A percentile compares a stretch with the other conserved stretches of the same genome.
phyloP scores from a whole-genome alignment of 495 filamentous ascomycete species.

The Penicillium goetzii region DNA sequence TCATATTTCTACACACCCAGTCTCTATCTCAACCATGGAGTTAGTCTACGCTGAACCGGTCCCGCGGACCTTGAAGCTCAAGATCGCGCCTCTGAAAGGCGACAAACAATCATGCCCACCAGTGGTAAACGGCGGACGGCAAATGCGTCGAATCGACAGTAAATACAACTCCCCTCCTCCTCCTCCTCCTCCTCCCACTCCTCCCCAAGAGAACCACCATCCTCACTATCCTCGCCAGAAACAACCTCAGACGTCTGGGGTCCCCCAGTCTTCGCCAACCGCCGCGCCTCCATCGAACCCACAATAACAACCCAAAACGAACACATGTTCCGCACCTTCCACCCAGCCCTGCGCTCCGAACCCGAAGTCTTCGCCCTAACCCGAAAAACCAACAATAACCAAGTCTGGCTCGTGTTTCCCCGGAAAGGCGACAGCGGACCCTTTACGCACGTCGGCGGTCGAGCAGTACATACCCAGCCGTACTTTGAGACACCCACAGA shows the following conservation, averaged over 20 bases:
- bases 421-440: background rate
- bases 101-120: conserved; percentile 5
- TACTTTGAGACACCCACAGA: conserved; percentile 9
- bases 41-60: background rate
- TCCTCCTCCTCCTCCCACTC: too few relatives aligned
- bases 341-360: conserved; percentile 7
- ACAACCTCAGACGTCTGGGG: conserved; percentile 8
- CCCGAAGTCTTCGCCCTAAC: conserved; percentile 9
- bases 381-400: background rate
- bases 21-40: background rate
- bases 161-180: background rate
- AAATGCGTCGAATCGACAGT: conserved; percentile 10
- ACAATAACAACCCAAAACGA: conserved; percentile 1
- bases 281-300: background rate
- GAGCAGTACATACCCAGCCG: background rate
- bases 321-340: conserved; percentile 8
- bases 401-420: conserved; percentile 3
- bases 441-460: background rate
- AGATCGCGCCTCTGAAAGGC: background rate
- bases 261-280: conserved; percentile 1
- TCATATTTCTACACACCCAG: background rate
- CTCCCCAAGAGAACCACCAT: background rate
- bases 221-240: conserved; percentile 3
- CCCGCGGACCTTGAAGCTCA: background rate
- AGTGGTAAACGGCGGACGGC: background rate